These are phyloP conservation scores for Tephrocybe sp. DNA, from an alignment of 768 basidiomycete species.

Conservation along the genomic window DNA sequence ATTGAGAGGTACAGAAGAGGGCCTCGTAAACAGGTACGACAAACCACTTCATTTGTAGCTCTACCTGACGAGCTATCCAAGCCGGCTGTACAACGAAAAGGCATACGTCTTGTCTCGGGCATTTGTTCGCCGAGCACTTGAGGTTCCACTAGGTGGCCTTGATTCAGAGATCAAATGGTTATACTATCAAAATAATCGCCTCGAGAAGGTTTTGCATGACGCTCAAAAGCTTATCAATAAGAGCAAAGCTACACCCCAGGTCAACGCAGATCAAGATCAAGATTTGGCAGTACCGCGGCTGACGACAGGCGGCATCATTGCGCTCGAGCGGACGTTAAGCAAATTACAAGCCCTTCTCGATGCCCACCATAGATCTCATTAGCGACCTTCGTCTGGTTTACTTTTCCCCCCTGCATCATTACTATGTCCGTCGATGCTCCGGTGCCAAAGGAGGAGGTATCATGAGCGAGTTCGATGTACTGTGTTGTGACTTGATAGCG, in stretches of 20 bases:
- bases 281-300: conserved; percentile 68
- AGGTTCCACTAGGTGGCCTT: conserved; percentile 69
- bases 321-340: conserved; percentile 68
- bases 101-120: conserved; percentile 88
- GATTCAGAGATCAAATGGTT: conserved; percentile 72
- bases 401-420: no score
- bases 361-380: conserved; percentile 7
- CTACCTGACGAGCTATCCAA: conserved; percentile 27
- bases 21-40: conserved; percentile 74
- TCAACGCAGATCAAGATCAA: conserved; percentile 29
- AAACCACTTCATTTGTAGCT: not conserved
- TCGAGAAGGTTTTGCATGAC: conserved; percentile 66
- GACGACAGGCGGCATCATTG: conserved; percentile 76
- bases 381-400: not conserved
- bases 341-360: conserved; percentile 54
- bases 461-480: no score
- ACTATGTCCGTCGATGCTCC: no score
- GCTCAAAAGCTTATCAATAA: conserved; percentile 64
- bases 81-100: conserved; percentile 90
- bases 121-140: conserved; percentile 89
- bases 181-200: conserved; percentile 61
- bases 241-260: conserved; percentile 43
- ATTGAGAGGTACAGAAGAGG: conserved; percentile 85
- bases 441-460: no score
- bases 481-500: no score